Percentiles rank a stretch among this genome's conserved stretches.
phyloP scores from a whole-genome alignment of 768 basidiomycete species.

The Lentinula aciculospora region DNA sequence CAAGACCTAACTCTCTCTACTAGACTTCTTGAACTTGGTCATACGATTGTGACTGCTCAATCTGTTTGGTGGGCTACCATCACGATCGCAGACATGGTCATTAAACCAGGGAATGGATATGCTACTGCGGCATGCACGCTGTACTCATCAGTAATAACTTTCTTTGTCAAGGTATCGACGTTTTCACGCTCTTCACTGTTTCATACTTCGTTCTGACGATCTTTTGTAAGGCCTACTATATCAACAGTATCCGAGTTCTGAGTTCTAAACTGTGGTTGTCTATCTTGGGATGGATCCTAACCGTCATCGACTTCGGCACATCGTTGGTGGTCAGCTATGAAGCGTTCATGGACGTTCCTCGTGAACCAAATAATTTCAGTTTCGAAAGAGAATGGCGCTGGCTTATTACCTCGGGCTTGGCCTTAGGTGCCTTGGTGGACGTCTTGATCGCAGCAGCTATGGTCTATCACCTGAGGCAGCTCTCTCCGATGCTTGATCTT shows the following conservation, averaged over 20 bases:
- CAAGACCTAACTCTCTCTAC: neutral
- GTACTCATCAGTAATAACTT: neutral
- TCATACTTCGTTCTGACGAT: neutral
- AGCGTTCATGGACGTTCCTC: slow-evolving; percentile 17
- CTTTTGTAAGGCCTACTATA: slow-evolving; percentile 16
- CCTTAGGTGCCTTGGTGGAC: slow-evolving; percentile 17
- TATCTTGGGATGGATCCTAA: slow-evolving; percentile 13
- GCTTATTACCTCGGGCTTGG: slow-evolving; percentile 18
- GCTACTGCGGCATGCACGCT: neutral
- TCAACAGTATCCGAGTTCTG: slow-evolving; percentile 18
- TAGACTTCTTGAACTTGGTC: slow-evolving; percentile 6
- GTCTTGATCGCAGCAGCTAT: slow-evolving; percentile 17
- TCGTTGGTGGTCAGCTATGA: slow-evolving; percentile 14
- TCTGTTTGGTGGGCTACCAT: slow-evolving; percentile 9
- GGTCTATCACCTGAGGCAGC: slow-evolving; percentile 15
- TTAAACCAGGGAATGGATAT: slow-evolving; percentile 7
- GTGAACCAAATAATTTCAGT: slow-evolving; percentile 15
- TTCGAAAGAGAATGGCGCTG: slow-evolving; percentile 17
- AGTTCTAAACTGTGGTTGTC: slow-evolving; percentile 12
- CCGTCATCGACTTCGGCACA: slow-evolving; percentile 13
- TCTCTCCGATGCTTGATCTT: neutral
- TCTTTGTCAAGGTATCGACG: neutral
- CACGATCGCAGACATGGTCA: neutral
- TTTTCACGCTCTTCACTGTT: neutral
- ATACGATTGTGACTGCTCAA: slow-evolving; percentile 2